Evolutionary conservation across 345 rosid genomes (phyloP).

Genomic region (Bruguiera sexangula): DNA sequence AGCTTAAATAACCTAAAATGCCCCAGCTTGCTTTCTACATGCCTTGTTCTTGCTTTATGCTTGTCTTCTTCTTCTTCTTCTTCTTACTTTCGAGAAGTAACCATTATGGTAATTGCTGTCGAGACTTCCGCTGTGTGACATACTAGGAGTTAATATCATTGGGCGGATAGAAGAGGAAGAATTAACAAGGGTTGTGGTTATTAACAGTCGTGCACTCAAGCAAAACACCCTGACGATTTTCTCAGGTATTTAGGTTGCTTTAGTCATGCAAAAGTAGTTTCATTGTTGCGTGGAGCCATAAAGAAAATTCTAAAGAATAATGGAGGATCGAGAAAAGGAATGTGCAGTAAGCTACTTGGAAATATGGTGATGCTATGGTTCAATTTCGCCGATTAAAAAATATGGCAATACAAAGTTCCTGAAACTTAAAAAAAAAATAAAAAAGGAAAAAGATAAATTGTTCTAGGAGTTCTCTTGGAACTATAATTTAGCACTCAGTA

Average conservation of each 20-base stretch:
- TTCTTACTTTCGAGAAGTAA: constrained; percentile 15
- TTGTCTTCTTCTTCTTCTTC: too few relatives aligned
- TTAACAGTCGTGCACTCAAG: constrained; percentile 36
- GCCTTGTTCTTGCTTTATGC: too few relatives aligned
- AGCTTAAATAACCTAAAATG: too few relatives aligned
- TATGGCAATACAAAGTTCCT: background rate
- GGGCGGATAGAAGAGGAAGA: constrained; percentile 60
- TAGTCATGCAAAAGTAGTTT: constrained; percentile 51
- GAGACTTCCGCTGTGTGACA: constrained; percentile 56
- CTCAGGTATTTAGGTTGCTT: constrained; percentile 59
- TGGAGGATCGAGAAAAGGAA: background rate
- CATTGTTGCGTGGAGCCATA: constrained; percentile 10
- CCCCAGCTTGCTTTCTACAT: too few relatives aligned
- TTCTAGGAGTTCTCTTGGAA: background rate
- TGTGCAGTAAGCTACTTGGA: background rate
- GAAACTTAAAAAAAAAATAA: background rate
- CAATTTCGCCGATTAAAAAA: background rate
- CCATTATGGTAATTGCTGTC: constrained; percentile 50
- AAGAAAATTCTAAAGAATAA: background rate
- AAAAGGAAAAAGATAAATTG: background rate
- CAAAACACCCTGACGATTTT: constrained; percentile 48
- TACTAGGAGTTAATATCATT: constrained; percentile 92
- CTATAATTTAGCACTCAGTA: too few relatives aligned
- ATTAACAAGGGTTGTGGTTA: constrained; percentile 46
- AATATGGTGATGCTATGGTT: background rate